Percentiles rank a stretch among this genome's conserved stretches.
Evolutionary conservation across 805 yeast species (phyloP).

Genomic region (Myxozyma lipomycoides): DNA sequence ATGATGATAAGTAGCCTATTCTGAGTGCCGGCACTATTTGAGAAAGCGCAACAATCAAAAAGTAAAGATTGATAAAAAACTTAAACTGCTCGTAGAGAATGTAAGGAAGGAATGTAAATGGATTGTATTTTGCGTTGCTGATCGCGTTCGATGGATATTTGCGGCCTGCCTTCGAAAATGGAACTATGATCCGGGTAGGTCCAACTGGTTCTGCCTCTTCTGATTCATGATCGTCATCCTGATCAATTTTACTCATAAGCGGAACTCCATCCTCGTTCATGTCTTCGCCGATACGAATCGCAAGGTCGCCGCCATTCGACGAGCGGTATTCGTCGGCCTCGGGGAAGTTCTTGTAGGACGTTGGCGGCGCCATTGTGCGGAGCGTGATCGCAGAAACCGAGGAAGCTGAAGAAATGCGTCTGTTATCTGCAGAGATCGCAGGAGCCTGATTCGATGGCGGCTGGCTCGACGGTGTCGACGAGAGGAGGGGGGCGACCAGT

Average conservation of each 20-base stretch:
- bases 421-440: slow-evolving; percentile 1
- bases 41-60: slow-evolving; percentile 86
- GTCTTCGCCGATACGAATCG: slow-evolving; percentile 27
- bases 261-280: slow-evolving; percentile 26
- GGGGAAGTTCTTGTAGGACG: slow-evolving; percentile 25
- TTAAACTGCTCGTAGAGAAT: slow-evolving; percentile 93
- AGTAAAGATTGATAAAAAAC: slow-evolving; percentile 90
- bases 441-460: neutral
- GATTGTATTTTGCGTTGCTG: slow-evolving; percentile 91
- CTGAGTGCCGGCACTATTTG: slow-evolving; percentile 85
- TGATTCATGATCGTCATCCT: slow-evolving; percentile 17
- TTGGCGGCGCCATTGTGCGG: slow-evolving; percentile 25
- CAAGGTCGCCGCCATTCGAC: slow-evolving; percentile 18
- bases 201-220: slow-evolving; percentile 21
- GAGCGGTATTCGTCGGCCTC: slow-evolving; percentile 21
- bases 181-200: slow-evolving; percentile 22
- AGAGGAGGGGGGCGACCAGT: neutral
- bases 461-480: neutral
- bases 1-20: slow-evolving; percentile 89
- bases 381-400: slow-evolving; percentile 26
- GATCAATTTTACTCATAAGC: slow-evolving; percentile 25
- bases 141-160: slow-evolving; percentile 64
- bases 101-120: slow-evolving; percentile 80
- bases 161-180: slow-evolving; percentile 21
- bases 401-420: slow-evolving; percentile 25